Conservation (phyloP, 371 early-diverging fungal species). For the Rhizopus arrhizus region DNA sequence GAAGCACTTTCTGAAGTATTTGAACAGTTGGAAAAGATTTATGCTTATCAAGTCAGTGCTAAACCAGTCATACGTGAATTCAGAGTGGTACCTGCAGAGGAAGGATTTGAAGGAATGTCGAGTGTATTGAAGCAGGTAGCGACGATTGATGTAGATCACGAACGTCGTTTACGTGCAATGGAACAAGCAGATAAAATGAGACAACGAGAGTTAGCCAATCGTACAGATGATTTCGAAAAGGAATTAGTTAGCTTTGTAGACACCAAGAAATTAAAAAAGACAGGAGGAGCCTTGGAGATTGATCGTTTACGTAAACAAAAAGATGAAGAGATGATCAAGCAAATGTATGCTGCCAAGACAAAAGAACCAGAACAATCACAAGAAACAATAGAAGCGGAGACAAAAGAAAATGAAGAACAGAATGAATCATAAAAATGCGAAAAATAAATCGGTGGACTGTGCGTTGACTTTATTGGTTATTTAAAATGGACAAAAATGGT, state of each 20-base stretch:
- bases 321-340: slow-evolving; percentile 62
- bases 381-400: slow-evolving; percentile 1
- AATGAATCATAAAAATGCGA: not conserved
- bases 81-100: slow-evolving; percentile 64
- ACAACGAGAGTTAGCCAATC: slow-evolving; percentile 66
- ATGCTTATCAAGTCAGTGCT: slow-evolving; percentile 57
- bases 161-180: slow-evolving; percentile 72
- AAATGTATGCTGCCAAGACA: slow-evolving; percentile 49
- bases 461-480: not conserved
- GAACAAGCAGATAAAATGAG: slow-evolving; percentile 73
- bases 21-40: slow-evolving; percentile 67
- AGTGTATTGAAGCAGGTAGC: slow-evolving; percentile 73
- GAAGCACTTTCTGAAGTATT: slow-evolving; percentile 64
- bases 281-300: slow-evolving; percentile 74
- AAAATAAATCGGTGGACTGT: slow-evolving; percentile 2
- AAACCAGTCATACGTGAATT: slow-evolving; percentile 52
- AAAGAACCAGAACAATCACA: slow-evolving; percentile 4
- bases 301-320: slow-evolving; percentile 71
- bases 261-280: slow-evolving; percentile 64
- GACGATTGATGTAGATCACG: slow-evolving; percentile 71
- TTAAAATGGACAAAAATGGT: not conserved
- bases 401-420: not conserved
- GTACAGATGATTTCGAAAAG: slow-evolving; percentile 73
- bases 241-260: slow-evolving; percentile 71
- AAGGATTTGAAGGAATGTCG: slow-evolving; percentile 58